These are phyloP conservation scores for Fusarium continuum DNA, from an alignment of 2,329 filamentous ascomycete species.

Conservation along the genomic window DNA sequence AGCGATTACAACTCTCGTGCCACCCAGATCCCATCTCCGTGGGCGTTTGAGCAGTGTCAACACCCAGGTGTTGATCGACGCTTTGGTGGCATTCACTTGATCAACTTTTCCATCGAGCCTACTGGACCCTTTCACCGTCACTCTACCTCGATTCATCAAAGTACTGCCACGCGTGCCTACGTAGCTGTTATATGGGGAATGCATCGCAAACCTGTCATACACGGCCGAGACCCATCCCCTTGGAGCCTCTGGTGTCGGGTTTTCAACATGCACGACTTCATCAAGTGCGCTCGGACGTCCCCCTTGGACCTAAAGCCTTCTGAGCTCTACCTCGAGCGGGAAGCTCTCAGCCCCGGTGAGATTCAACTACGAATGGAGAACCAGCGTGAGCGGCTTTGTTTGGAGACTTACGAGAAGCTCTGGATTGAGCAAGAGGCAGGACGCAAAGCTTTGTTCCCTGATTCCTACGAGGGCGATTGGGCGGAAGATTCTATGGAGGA, in stretches of 20 bases:
- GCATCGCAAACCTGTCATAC: neutral
- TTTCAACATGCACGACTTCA: constrained; percentile 24
- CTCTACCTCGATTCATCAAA: neutral
- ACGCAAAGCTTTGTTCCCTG: constrained; percentile 28
- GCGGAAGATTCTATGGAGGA: constrained; percentile 14
- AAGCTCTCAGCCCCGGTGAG: constrained; percentile 6
- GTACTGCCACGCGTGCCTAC: neutral
- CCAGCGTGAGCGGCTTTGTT: constrained; percentile 22
- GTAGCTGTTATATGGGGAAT: constrained; percentile 36
- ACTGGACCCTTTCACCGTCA: too few species aligned
- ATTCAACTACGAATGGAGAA: constrained; percentile 24
- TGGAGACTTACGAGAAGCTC: neutral
- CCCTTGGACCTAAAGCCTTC: neutral
- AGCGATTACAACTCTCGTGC: constrained; percentile 23
- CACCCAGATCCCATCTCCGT: constrained; percentile 30
- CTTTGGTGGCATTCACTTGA: constrained; percentile 37
- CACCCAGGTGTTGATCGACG: constrained; percentile 4
- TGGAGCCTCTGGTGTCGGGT: constrained; percentile 36
- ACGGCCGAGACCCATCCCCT: neutral
- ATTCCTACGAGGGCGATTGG: constrained; percentile 1
- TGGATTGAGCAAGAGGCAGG: neutral
- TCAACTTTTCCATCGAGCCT: constrained; percentile 6
- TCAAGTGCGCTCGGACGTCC: neutral
- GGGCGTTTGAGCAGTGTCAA: constrained; percentile 26
- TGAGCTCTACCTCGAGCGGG: constrained; percentile 9